Percentiles rank a stretch among this genome's conserved stretches.
Evolutionary conservation across 306 rosid species (phyloP).

Genomic region (Cotoneaster glaucophyllus): DNA sequence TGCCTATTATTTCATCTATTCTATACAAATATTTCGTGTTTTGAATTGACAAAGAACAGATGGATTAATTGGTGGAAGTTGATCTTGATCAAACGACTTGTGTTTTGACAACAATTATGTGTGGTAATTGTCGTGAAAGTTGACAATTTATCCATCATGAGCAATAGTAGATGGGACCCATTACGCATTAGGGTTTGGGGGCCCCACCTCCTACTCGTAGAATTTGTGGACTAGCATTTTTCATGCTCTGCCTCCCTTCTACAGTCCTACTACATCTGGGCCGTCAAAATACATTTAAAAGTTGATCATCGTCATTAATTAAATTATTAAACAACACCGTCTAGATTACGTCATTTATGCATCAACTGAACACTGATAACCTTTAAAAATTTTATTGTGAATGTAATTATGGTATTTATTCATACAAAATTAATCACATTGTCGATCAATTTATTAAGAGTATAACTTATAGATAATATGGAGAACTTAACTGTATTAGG

Average conservation of each 20-base stretch:
- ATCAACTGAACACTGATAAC: slow-evolving; percentile 6
- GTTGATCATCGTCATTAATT: not conserved
- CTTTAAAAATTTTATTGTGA: too few relatives aligned
- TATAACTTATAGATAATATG: not conserved
- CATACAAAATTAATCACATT: not conserved
- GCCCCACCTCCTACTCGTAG: not conserved
- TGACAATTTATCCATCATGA: slow-evolving; percentile 9
- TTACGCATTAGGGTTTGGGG: not conserved
- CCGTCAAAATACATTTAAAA: not conserved
- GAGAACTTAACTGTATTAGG: too few relatives aligned
- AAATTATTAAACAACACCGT: not conserved
- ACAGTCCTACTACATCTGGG: too few relatives aligned
- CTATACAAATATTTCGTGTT: not conserved
- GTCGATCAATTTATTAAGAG: not conserved
- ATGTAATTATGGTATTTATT: not conserved
- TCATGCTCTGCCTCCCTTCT: not conserved
- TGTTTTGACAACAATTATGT: not conserved
- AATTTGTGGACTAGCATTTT: not conserved
- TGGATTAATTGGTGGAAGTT: not conserved
- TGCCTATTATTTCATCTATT: not conserved
- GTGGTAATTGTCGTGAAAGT: slow-evolving; percentile 7
- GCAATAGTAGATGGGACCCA: slow-evolving; percentile 20
- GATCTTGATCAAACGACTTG: slow-evolving; percentile 7
- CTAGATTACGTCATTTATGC: slow-evolving; percentile 29
- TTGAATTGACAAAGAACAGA: not conserved